Percentiles rank a stretch among this genome's conserved stretches.
These are phyloP conservation scores for Raphanus raphanistrum DNA, from an alignment of 345 rosid species.

Conservation along the genomic window DNA sequence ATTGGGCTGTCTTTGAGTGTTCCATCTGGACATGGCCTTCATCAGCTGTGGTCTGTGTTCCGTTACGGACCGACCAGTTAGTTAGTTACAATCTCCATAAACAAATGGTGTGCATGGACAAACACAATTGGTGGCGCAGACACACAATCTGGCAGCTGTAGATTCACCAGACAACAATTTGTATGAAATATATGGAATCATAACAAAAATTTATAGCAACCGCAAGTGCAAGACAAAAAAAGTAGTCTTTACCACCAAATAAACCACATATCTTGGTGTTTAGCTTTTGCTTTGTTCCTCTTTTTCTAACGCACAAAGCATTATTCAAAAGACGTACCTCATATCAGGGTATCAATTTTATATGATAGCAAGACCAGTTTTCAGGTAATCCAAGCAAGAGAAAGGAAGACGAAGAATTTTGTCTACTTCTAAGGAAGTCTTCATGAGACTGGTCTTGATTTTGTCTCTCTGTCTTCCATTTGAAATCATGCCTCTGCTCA, in stretches of 20 bases:
- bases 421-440: constrained; percentile 60
- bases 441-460: constrained; percentile 42
- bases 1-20: too few relatives aligned
- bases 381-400: constrained; percentile 62
- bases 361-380: constrained; percentile 48
- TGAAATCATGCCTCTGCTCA: constrained; percentile 53
- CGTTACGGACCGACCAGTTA: too few relatives aligned
- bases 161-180: not conserved
- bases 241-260: too few relatives aligned
- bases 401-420: constrained; percentile 58
- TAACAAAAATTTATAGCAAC: constrained; percentile 12
- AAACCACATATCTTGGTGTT: not conserved
- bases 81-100: not conserved
- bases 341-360: constrained; percentile 35
- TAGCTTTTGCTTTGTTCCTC: not conserved
- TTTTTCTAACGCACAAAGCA: not conserved
- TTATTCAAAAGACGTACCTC: not conserved
- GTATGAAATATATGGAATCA: constrained; percentile 13
- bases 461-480: constrained; percentile 39
- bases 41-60: too few relatives aligned
- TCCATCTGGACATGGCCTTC: too few relatives aligned
- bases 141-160: not conserved
- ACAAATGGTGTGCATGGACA: not conserved
- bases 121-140: not conserved
- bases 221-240: not conserved